Conservation (phyloP, 345 rosid species). For the Corchorus olitorius region DNA sequence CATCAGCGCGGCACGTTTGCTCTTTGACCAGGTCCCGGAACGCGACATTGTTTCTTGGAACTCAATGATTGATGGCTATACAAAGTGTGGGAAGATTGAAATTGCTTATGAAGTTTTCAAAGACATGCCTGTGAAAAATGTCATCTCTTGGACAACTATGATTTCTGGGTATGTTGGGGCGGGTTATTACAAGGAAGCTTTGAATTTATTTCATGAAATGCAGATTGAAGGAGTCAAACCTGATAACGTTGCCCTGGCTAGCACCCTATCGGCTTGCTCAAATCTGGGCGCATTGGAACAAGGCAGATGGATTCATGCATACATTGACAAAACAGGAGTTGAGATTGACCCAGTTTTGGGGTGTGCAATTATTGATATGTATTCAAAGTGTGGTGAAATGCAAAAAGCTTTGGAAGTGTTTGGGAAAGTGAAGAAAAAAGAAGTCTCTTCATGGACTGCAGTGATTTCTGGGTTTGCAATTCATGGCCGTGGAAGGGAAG, state of each 20-base stretch:
- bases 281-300: slow-evolving; percentile 73
- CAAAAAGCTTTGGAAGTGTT: slow-evolving; percentile 57
- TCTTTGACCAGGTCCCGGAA: slow-evolving; percentile 45
- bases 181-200: slow-evolving; percentile 66
- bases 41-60: slow-evolving; percentile 72
- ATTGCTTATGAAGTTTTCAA: slow-evolving; percentile 44
- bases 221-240: slow-evolving; percentile 58
- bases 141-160: slow-evolving; percentile 68
- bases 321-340: slow-evolving; percentile 31
- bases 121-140: slow-evolving; percentile 47
- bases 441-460: slow-evolving; percentile 65
- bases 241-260: slow-evolving; percentile 53
- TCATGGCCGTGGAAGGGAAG: slow-evolving; percentile 69
- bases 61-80: slow-evolving; percentile 53
- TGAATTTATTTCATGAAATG: slow-evolving; percentile 63
- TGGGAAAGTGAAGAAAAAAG: slow-evolving; percentile 35
- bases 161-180: slow-evolving; percentile 59
- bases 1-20: slow-evolving; percentile 36
- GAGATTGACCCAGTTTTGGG: slow-evolving; percentile 46
- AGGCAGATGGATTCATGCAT: slow-evolving; percentile 80
- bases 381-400: slow-evolving; percentile 68
- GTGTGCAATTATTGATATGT: slow-evolving; percentile 70
- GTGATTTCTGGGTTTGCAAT: slow-evolving; percentile 62
- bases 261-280: slow-evolving; percentile 68
- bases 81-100: slow-evolving; percentile 30